Base-by-base conservation (phyloP, 2,329 filamentous ascomycete species). In the Fusarium aywerte region DNA sequence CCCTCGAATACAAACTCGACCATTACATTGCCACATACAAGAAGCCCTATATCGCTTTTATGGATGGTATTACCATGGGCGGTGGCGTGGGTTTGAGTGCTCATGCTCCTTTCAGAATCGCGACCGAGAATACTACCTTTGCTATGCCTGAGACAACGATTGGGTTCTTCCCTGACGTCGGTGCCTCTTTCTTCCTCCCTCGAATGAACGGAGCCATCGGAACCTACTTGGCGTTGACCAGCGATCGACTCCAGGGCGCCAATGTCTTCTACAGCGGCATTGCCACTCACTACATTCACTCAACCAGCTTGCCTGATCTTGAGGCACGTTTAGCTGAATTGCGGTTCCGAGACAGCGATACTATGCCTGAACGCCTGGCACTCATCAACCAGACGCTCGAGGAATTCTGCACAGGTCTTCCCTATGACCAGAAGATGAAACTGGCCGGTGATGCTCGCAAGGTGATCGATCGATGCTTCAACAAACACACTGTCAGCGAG, bases 101-200 rank as follows among this genome's bases (percentile, higher is more conserved):
- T 51, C 96, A 99, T 80, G 95, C 96, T 4, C 96, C 96, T 4
- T 95, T 99, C 85, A 87, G 96, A 62, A 97, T 99, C 76, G 96
- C 96, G 35, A 99, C 96, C 4, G 96, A 99, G 81, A 91, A 90
- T 76, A 99, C 96, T 7, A 81, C 97, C 45, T 98, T 99, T 75
- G 94, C 96, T 71, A 99, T 99, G 96, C 96, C 96, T 29, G 96
- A 99, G 82, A 99, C 96, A 5, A 97, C 89, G 10, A 99, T 99
- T 75, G 96, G 96, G 36, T 97, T 98, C 84, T 99, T 99, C 85
- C 96, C 96, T 8, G 96, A 99, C 75, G 96, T 99, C 47, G 96
- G 96, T 63, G 96, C 91, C 31, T 96, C 92, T 12, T 99, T 98
- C 83, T 98, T 98, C 84, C 84, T 99, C 53, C 92, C 96, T 16